Base-by-base conservation (phyloP, 768 basidiomycete genomes). In the Cyathus striatus region DNA sequence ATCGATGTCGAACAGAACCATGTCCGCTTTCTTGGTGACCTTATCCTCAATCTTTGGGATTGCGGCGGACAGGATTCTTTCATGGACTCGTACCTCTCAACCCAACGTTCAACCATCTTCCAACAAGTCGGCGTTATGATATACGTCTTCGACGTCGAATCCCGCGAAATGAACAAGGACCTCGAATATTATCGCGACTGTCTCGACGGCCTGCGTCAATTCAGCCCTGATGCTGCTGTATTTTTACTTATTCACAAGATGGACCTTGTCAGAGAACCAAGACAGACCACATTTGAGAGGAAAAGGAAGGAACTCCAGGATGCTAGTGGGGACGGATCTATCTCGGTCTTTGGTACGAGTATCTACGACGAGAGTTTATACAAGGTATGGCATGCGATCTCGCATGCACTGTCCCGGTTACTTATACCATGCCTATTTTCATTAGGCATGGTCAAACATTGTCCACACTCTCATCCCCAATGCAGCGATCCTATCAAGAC, bases 1-100 rank as follows among this genome's bases (percentile, higher is more conserved):
- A 95, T 97, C 50, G 95, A 98, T 60, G 93, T 98, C 47, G 95
- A 97, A 61, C 90, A 94, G 61, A 95, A 94, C 53, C 91, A 96
- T 59, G 92, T 98, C 49, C 86, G 93, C 33, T 98, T 99, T 63
- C 81, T 99, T 12, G 94, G 93, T 12, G 91, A 95, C 58, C 83
- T 98, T 54, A 87, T 92, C 48, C 81, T 99, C 62, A 95, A 95
- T 59, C 75, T 97, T 4, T 97, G 95, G 95, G 96, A 99, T 65
- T 97, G 96, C 53, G 96, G 95, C 33, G 96, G 96, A 6, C 96
- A 99, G 64, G 92, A 96, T 60, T 81, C 92, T 12, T 98, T 96
- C 72, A 93, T 98, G 83, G 94, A 97, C 63, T 87, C 88, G 22
- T 98, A 97, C 65, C 85, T 99, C 45, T 84, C 86, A 25, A 79